Base-by-base conservation (phyloP, 176 grass and related monocot genomes). In the Raddia guianensis region DNA sequence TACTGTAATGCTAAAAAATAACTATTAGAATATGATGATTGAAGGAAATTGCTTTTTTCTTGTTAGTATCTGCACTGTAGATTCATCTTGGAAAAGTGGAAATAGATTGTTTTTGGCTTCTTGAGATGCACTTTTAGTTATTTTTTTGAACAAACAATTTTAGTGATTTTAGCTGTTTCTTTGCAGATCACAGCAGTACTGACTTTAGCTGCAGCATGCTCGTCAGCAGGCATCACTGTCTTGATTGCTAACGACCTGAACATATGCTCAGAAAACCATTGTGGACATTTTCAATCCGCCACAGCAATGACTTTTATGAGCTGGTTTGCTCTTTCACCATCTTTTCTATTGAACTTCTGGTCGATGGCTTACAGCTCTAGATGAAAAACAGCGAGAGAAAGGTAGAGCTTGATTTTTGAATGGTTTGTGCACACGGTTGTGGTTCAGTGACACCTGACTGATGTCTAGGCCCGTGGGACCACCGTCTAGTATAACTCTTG, bases 241-340 rank as follows among this genome's bases (percentile, higher is more conserved):
- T 49, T 98, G 54, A 98, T 98, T 65, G 82, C 89, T 42, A 84
- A 89, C 14, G 95, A 98, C 66, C 86, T 98, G 46, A 75, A 84
- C 71, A 78, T 98, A 43, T 95, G 95, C 68, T 51, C 74, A 0
- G 65, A 87, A 40, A 98, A 98, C 51, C 88, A 94, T 18, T 98
- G 95, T 66, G 82, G 78, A 15, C 87, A 81, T 62, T 98, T 98
- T 45, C 78, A 91, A 50, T 87, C 83, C 3, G 84, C 95, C 8
- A 90, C 86, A 15, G 88, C 95, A 5, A 98, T 98, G 95, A 88
- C 74, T 11, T 98, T 98, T 79, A 86, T 98, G 55, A 95, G 95
- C 74, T 98, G 92, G 75, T 91, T 98, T 76, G 82, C 84, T 9
- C 71, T 93, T 12, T 85, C 84, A 0, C 95, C 92, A 1, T 91